Conservation (phyloP, 2,329 filamentous ascomycete species). For the Amauroascus verrucosus region DNA sequence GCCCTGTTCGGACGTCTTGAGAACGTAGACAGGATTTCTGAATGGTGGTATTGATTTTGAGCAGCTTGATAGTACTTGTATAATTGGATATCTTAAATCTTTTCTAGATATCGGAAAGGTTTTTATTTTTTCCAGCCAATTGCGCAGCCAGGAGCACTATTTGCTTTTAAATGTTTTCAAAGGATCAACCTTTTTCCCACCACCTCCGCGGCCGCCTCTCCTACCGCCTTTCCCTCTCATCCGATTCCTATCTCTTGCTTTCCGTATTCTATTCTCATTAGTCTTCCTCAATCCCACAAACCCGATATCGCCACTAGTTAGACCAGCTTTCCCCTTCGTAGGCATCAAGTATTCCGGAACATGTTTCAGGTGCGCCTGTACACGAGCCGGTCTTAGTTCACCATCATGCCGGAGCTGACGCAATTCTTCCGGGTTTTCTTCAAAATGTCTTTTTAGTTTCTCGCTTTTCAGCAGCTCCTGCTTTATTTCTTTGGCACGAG, state of each 20-base stretch:
- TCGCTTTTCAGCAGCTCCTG: constrained; percentile 88
- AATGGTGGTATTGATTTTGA: too few relatives aligned
- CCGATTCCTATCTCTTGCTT: constrained; percentile 37
- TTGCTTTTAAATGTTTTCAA: constrained; percentile 76
- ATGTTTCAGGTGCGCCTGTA: constrained; percentile 84
- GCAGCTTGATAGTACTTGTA: too few relatives aligned
- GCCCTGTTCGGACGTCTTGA: too few relatives aligned
- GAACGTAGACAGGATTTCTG: too few relatives aligned
- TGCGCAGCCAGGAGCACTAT: not conserved
- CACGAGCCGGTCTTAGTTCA: constrained; percentile 69
- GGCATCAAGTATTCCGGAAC: constrained; percentile 91
- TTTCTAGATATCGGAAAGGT: too few relatives aligned
- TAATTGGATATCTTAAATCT: too few relatives aligned
- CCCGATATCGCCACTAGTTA: constrained; percentile 57
- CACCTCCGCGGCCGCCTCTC: constrained; percentile 34
- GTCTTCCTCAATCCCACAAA: constrained; percentile 58
- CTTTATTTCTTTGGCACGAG: constrained; percentile 73
- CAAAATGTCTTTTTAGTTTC: constrained; percentile 89
- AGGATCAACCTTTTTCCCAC: constrained; percentile 64
- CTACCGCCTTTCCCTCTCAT: constrained; percentile 35
- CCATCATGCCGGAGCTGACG: constrained; percentile 81
- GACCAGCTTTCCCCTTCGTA: constrained; percentile 58
- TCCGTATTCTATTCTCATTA: constrained; percentile 44
- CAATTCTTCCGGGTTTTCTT: constrained; percentile 88
- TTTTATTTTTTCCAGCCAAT: too few relatives aligned